Conservation (phyloP, 2,329 filamentous ascomycete species). For the Neonectria magnoliae region DNA sequence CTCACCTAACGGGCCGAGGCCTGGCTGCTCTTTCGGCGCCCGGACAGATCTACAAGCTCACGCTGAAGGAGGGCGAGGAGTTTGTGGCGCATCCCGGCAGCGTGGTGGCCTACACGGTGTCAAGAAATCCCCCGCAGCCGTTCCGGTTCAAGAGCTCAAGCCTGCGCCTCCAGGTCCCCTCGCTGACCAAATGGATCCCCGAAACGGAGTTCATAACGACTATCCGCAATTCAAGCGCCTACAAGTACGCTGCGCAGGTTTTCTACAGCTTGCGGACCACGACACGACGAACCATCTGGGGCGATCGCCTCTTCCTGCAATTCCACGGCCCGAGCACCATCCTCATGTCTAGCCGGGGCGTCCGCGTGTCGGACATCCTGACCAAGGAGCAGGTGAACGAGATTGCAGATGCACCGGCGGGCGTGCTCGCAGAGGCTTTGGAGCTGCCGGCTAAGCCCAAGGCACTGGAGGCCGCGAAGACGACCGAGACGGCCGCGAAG, state of each 20-base stretch:
- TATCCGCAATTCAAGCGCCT: constrained; percentile 76
- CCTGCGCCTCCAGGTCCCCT: constrained; percentile 82
- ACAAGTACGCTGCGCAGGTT: constrained; percentile 73
- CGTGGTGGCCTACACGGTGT: constrained; percentile 88
- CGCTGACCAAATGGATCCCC: constrained; percentile 70
- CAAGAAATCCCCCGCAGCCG: constrained; percentile 77
- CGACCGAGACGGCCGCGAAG: constrained; percentile 17
- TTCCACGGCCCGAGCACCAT: constrained; percentile 89
- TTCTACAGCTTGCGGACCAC: constrained; percentile 79
- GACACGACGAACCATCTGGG: constrained; percentile 86
- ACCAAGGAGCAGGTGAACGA: constrained; percentile 86
- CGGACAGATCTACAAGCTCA: constrained; percentile 89
- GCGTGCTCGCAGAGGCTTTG: constrained; percentile 70
- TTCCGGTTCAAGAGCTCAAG: constrained; percentile 87
- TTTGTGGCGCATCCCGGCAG: constrained; percentile 92
- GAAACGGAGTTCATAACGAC: constrained; percentile 77
- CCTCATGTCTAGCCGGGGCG: constrained; percentile 86
- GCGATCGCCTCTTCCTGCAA: constrained; percentile 89
- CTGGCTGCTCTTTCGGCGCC: constrained; percentile 85
- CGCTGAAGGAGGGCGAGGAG: constrained; percentile 83
- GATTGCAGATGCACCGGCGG: constrained; percentile 84
- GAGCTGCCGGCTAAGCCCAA: constrained; percentile 54
- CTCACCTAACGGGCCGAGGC: constrained; percentile 86
- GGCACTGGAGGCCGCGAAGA: constrained; percentile 25
- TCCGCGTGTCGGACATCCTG: constrained; percentile 80